Percentiles rank a stretch among this genome's conserved stretches.
Conservation (phyloP, 2,329 filamentous ascomycete species). For the Aspergillus sp. region DNA sequence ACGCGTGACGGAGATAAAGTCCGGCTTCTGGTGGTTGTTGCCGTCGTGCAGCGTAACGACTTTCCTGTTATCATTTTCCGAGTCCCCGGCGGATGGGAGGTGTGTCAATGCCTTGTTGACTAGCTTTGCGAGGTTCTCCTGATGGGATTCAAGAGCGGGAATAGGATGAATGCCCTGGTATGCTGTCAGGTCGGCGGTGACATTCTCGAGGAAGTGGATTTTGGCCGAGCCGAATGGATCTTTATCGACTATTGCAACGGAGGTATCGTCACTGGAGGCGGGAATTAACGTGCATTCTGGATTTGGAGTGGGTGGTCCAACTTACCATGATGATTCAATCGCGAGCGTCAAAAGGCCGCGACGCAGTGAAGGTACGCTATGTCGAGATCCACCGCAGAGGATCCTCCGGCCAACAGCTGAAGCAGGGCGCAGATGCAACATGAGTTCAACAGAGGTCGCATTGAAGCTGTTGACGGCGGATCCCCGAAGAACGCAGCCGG, state of each 20-base stretch:
- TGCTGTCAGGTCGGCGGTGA: constrained; percentile 74
- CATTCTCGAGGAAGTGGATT: constrained; percentile 75
- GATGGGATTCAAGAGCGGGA: constrained; percentile 73
- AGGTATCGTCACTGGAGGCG: constrained; percentile 71
- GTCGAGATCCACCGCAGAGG: constrained; percentile 9
- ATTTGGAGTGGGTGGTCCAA: background rate
- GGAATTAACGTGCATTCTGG: background rate
- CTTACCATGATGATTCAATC: constrained; percentile 49
- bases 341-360: constrained; percentile 45
- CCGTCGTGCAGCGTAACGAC: constrained; percentile 22
- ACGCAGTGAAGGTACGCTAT: background rate
- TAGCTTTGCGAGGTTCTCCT: constrained; percentile 66
- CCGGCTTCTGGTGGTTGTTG: constrained; percentile 53
- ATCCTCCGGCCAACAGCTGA: constrained; percentile 22
- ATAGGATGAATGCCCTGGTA: constrained; percentile 80
- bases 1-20: constrained; percentile 85
- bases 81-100: constrained; percentile 47
- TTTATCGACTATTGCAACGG: constrained; percentile 60
- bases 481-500: background rate
- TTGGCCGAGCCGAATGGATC: constrained; percentile 83
- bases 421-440: constrained; percentile 25
- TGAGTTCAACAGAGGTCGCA: constrained; percentile 12
- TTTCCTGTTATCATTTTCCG: constrained; percentile 7
- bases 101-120: constrained; percentile 61
- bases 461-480: background rate